Conservation (phyloP, 2,329 filamentous ascomycete species). For the Neonectria neomacrospora region DNA sequence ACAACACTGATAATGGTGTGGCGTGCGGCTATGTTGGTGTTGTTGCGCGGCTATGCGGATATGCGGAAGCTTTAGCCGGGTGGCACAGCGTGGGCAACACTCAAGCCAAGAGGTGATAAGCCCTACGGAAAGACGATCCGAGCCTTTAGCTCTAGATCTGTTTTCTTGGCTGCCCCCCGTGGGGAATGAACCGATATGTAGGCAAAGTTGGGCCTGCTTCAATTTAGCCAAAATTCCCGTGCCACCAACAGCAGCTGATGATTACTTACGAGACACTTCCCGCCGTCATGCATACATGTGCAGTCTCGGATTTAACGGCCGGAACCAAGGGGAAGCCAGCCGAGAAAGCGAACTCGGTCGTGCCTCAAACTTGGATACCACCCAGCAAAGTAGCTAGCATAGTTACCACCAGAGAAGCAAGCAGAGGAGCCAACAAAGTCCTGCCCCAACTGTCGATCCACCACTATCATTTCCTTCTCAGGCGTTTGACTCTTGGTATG, state of each 20-base stretch:
- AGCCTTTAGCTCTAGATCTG: background rate
- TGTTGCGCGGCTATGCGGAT: constrained; percentile 1
- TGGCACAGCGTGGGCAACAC: constrained; percentile 15
- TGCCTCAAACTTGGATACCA: constrained; percentile 5
- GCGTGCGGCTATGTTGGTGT: constrained; percentile 6
- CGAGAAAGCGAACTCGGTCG: constrained; percentile 10
- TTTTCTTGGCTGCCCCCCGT: constrained; percentile 13
- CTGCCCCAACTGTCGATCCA: constrained; percentile 9
- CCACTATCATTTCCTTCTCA: constrained; percentile 4
- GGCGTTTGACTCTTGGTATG: background rate
- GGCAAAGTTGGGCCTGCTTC: background rate
- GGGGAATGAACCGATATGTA: constrained; percentile 21
- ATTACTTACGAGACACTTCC: background rate
- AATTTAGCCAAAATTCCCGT: constrained; percentile 23
- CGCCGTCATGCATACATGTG: background rate
- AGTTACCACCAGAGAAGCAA: constrained; percentile 13
- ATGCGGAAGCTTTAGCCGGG: constrained; percentile 13
- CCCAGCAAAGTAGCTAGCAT: constrained; percentile 10
- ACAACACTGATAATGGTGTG: constrained; percentile 1
- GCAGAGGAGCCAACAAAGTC: constrained; percentile 9
- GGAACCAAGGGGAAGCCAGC: constrained; percentile 27
- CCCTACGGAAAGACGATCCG: constrained; percentile 9
- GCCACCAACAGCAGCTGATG: constrained; percentile 11
- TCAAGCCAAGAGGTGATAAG: constrained; percentile 7
- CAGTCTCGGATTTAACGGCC: constrained; percentile 20